Evolutionary conservation across 2,329 filamentous ascomycete genomes (phyloP).

Genomic region (Penicillium brevicompactum): DNA sequence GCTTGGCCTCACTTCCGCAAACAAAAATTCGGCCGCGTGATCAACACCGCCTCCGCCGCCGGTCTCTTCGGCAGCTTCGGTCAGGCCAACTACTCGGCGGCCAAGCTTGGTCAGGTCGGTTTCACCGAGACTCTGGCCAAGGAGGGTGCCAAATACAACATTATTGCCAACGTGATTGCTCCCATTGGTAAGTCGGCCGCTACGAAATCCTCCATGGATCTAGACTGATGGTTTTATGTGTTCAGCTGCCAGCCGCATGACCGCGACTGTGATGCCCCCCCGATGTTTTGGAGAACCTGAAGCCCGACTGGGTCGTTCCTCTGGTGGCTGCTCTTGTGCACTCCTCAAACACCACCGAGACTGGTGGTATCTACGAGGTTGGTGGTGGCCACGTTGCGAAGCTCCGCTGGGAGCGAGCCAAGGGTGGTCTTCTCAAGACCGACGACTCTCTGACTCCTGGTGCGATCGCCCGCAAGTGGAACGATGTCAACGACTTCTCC

Average conservation of each 20-base stretch:
- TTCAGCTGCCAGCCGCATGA: slow-evolving; percentile 88
- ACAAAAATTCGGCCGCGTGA: slow-evolving; percentile 95
- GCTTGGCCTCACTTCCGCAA: slow-evolving; percentile 98
- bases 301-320: slow-evolving; percentile 94
- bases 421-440: slow-evolving; percentile 84
- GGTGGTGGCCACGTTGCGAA: slow-evolving; percentile 92
- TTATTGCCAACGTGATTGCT: slow-evolving; percentile 90
- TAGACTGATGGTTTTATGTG: slow-evolving; percentile 9
- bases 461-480: slow-evolving; percentile 87
- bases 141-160: slow-evolving; percentile 98
- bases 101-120: slow-evolving; percentile 91
- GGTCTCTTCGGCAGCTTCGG: slow-evolving; percentile 95
- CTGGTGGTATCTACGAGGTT: slow-evolving; percentile 87
- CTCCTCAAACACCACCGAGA: slow-evolving; percentile 79
- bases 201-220: neutral
- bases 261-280: slow-evolving; percentile 89
- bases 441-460: slow-evolving; percentile 86
- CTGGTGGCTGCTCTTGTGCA: slow-evolving; percentile 87
- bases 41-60: slow-evolving; percentile 95
- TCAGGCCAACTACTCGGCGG: slow-evolving; percentile 94
- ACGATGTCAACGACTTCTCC: slow-evolving; percentile 83
- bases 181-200: slow-evolving; percentile 62
- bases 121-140: slow-evolving; percentile 98
- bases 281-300: slow-evolving; percentile 81
- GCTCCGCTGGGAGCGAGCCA: slow-evolving; percentile 90